Evolutionary conservation across 2,329 filamentous ascomycete species (phyloP).

Genomic region (Trichoderma aggressivum): DNA sequence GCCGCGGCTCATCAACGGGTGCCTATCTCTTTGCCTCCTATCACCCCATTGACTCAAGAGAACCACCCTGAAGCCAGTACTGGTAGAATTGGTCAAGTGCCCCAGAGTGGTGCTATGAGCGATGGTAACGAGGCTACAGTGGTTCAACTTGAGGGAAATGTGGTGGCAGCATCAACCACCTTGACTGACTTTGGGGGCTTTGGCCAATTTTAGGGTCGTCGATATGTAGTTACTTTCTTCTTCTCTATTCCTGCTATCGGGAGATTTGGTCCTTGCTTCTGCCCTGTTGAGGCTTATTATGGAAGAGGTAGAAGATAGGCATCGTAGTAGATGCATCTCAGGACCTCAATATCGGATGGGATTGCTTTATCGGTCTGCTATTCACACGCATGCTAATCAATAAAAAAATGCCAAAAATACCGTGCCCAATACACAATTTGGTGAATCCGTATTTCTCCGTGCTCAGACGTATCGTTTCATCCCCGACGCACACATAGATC

Average conservation of each 20-base stretch:
- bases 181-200: neutral
- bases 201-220: neutral
- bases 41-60: neutral
- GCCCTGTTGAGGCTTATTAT: neutral
- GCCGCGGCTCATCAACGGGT: slow-evolving; percentile 19
- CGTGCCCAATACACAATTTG: neutral
- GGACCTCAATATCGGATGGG: neutral
- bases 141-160: neutral
- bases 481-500: slow-evolving; percentile 64
- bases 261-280: neutral
- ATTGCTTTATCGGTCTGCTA: no score
- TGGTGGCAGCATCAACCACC: neutral
- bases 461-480: neutral
- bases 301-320: neutral
- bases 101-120: neutral
- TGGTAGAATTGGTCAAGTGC: neutral
- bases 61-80: neutral
- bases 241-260: neutral
- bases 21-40: neutral
- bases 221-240: neutral
- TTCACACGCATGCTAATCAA: neutral
- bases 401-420: neutral
- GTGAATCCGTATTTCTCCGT: neutral
- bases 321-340: neutral
- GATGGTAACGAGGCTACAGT: neutral